These are phyloP conservation scores for Aristolochia fimbriata DNA, from an alignment of 164 flowering plant genomes.

Conservation along the genomic window DNA sequence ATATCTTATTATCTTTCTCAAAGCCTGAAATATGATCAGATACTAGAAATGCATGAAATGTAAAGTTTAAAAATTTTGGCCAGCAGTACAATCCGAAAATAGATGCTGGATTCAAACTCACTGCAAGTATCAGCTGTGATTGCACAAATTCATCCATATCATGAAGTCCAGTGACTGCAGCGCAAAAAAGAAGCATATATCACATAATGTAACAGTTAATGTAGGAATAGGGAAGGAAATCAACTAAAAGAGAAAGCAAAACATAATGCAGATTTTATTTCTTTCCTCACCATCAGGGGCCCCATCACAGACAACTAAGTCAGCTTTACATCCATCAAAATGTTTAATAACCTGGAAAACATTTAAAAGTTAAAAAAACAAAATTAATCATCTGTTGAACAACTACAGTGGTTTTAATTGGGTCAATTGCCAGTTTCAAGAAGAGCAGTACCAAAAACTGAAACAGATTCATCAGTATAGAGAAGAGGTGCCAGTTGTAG, in stretches of 20 bases:
- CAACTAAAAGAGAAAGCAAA: neutral
- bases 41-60: no score
- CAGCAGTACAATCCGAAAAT: no score
- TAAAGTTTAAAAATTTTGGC: no score
- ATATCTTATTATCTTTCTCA: no score
- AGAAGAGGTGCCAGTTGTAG: no score
- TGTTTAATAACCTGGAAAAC: conserved; percentile 74
- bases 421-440: no score
- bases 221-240: neutral
- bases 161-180: conserved; percentile 94
- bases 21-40: no score
- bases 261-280: neutral
- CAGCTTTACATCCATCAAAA: conserved; percentile 99
- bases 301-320: conserved; percentile 97
- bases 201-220: neutral
- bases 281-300: conserved; percentile 88
- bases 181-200: neutral
- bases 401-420: no score
- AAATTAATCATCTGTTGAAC: no score
- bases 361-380: neutral
- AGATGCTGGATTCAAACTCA: conserved; percentile 20
- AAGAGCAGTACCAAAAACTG: no score
- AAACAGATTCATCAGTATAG: no score
- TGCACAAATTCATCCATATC: conserved; percentile 99
- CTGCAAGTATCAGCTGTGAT: conserved; percentile 89